These are phyloP conservation scores for Apophysomyces elegans DNA, from an alignment of 371 early-diverging fungal species.

Conservation along the genomic window DNA sequence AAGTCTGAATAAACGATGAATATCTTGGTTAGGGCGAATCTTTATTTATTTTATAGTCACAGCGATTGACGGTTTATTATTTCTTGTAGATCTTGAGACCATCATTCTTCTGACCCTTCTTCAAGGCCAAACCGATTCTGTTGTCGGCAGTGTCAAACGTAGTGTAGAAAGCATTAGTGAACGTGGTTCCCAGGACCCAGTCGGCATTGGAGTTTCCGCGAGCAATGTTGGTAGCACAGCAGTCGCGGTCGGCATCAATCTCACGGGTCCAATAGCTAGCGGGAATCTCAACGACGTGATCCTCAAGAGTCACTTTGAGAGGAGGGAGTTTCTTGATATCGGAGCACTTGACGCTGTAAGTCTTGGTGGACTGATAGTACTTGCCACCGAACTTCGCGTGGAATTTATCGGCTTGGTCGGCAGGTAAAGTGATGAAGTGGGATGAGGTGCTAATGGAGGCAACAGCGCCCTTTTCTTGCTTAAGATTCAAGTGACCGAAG, in stretches of 20 bases:
- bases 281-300: constrained; percentile 39
- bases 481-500: constrained; percentile 35
- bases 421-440: constrained; percentile 45
- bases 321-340: constrained; percentile 42
- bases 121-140: constrained; percentile 43
- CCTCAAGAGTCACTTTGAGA: constrained; percentile 41
- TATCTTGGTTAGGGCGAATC: no score
- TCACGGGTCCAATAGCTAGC: constrained; percentile 49
- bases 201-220: constrained; percentile 43
- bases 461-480: constrained; percentile 37
- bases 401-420: constrained; percentile 53
- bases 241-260: constrained; percentile 35
- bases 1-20: background rate
- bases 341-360: constrained; percentile 50
- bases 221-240: constrained; percentile 47
- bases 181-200: constrained; percentile 46
- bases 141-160: constrained; percentile 44
- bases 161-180: constrained; percentile 54
- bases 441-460: constrained; percentile 46
- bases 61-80: constrained; percentile 7
- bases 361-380: constrained; percentile 41
- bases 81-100: constrained; percentile 33
- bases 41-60: constrained; percentile 1
- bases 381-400: constrained; percentile 42
- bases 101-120: constrained; percentile 38